Conservation (phyloP, 805 yeast species). For the Candida michaelii region DNA sequence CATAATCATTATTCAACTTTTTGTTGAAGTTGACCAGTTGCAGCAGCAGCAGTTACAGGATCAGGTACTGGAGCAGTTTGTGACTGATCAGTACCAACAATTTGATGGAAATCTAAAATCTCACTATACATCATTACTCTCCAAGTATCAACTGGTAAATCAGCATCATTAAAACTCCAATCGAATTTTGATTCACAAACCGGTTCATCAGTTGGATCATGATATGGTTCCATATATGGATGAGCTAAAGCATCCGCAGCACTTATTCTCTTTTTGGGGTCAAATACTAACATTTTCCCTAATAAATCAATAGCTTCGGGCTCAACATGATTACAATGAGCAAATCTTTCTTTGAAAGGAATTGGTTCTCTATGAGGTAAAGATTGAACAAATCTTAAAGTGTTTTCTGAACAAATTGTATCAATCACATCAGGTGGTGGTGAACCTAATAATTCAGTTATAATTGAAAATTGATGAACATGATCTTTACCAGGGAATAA, state of each 20-base stretch:
- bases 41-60: conserved; percentile 29
- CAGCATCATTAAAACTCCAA: conserved; percentile 98
- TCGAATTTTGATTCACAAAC: conserved; percentile 89
- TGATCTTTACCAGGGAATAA: conserved; percentile 98
- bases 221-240: conserved; percentile 91
- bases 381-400: conserved; percentile 89
- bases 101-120: conserved; percentile 92
- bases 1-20: conserved; percentile 11
- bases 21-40: conserved; percentile 11
- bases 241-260: conserved; percentile 90
- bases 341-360: conserved; percentile 80
- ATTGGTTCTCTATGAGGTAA: conserved; percentile 92
- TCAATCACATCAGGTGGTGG: conserved; percentile 96
- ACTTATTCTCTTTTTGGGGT: conserved; percentile 89
- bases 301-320: conserved; percentile 86
- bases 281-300: conserved; percentile 89
- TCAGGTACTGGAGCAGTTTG: conserved; percentile 25
- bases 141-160: conserved; percentile 97
- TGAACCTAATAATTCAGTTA: conserved; percentile 92
- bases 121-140: conserved; percentile 99
- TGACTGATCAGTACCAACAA: conserved; percentile 46
- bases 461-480: conserved; percentile 95
- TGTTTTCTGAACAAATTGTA: conserved; percentile 94
- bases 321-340: conserved; percentile 58
- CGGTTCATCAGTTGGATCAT: conserved; percentile 97